phyloP scores from a whole-genome alignment of 306 rosid species.

The Phaseolus lunatus region DNA sequence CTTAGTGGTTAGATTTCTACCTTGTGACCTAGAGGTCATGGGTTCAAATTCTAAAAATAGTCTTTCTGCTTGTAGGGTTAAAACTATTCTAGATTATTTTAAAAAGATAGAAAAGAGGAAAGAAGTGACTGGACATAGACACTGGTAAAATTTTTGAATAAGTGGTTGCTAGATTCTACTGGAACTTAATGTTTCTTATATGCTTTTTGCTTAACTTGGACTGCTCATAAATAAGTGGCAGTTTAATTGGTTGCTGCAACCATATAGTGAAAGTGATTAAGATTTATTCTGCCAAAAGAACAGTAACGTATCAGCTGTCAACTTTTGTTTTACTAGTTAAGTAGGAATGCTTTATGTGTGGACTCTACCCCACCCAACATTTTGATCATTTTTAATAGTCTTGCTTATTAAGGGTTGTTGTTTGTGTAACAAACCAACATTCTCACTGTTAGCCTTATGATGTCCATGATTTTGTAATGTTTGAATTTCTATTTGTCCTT shows the following conservation, averaged over 20 bases:
- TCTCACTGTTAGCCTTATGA: conserved; percentile 17
- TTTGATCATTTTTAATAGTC: background rate
- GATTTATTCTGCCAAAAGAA: background rate
- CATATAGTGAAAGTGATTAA: conserved; percentile 11
- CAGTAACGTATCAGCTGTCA: conserved; percentile 1
- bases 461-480: conserved; percentile 12
- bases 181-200: background rate
- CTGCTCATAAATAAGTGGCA: conserved; percentile 1
- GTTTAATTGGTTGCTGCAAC: background rate
- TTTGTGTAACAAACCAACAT: conserved; percentile 4
- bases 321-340: conserved; percentile 15
- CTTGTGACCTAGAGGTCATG: background rate
- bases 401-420: background rate
- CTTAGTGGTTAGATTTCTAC: background rate
- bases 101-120: background rate
- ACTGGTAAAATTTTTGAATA: background rate
- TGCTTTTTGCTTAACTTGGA: conserved; percentile 32
- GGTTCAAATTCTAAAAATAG: background rate
- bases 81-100: background rate
- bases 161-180: conserved; percentile 27
- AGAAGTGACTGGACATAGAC: background rate
- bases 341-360: conserved; percentile 8
- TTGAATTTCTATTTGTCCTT: background rate
- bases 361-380: background rate
- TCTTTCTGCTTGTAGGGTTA: background rate